These are phyloP conservation scores for Pyrenophora graminea DNA, from an alignment of 2,329 filamentous ascomycete genomes.

Conservation along the genomic window DNA sequence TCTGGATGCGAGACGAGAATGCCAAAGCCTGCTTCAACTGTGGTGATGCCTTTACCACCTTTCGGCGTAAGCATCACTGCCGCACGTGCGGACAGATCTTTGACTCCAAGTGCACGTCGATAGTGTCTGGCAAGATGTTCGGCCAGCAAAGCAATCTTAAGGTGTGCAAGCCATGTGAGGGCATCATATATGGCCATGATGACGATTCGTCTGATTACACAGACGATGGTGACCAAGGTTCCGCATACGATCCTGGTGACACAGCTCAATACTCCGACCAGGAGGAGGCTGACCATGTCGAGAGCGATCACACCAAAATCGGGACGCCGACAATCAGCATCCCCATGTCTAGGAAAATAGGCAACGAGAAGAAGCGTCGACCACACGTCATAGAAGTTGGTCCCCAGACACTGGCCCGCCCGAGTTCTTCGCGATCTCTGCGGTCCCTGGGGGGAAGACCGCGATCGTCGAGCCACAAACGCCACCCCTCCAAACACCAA, in stretches of 20 bases:
- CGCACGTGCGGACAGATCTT: constrained; percentile 97
- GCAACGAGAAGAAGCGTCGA: constrained; percentile 78
- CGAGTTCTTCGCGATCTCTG: constrained; percentile 89
- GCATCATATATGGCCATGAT: constrained; percentile 86
- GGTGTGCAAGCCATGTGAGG: constrained; percentile 90
- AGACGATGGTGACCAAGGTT: constrained; percentile 70
- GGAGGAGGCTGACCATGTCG: constrained; percentile 32
- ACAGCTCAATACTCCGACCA: constrained; percentile 25
- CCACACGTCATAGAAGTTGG: constrained; percentile 92
- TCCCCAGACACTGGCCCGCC: constrained; percentile 72
- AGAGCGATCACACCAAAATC: constrained; percentile 50
- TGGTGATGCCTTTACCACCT: constrained; percentile 86
- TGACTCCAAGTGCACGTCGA: constrained; percentile 90
- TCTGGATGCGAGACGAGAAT: constrained; percentile 99
- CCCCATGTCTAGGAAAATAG: constrained; percentile 66
- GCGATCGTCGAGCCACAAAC: constrained; percentile 76
- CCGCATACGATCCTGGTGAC: constrained; percentile 54
- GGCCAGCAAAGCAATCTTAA: constrained; percentile 82
- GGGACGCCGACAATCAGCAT: constrained; percentile 67
- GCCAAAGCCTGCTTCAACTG: constrained; percentile 97
- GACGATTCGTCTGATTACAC: constrained; percentile 93
- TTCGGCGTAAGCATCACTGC: constrained; percentile 95
- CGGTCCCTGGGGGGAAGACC: constrained; percentile 73
- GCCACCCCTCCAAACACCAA: constrained; percentile 86
- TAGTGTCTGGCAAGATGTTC: constrained; percentile 86